These are phyloP conservation scores for Lactarius evosmus DNA, from an alignment of 768 basidiomycete species.

Conservation along the genomic window DNA sequence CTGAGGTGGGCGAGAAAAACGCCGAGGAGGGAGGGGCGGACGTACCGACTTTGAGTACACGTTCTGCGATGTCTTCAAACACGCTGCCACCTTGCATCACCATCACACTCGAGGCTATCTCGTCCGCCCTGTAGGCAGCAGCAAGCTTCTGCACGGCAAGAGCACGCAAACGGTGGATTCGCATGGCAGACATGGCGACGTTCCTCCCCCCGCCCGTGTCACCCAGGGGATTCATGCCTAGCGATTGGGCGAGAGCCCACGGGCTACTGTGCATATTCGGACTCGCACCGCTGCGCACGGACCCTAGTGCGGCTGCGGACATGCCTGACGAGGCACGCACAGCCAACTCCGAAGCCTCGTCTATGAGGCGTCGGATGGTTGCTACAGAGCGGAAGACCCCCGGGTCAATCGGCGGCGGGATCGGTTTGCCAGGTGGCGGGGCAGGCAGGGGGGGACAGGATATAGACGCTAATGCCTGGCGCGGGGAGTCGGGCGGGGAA, in stretches of 20 bases:
- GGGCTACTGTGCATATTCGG: conserved; percentile 43
- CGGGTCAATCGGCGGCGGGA: conserved; percentile 86
- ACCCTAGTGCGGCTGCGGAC: conserved; percentile 67
- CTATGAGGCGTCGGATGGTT: conserved; percentile 75
- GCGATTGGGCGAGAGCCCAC: conserved; percentile 61
- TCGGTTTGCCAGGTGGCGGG: conserved; percentile 60
- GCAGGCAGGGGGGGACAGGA: conserved; percentile 49
- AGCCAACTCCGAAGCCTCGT: conserved; percentile 85
- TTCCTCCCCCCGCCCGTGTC: conserved; percentile 59
- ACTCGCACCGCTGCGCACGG: conserved; percentile 47
- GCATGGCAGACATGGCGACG: conserved; percentile 80
- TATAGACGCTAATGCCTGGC: conserved; percentile 32
- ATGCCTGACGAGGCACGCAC: conserved; percentile 85
- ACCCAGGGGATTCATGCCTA: conserved; percentile 60
- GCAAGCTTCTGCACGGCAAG: conserved; percentile 86
- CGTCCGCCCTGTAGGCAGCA: conserved; percentile 80
- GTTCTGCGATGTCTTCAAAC: conserved; percentile 88
- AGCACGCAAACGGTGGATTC: conserved; percentile 74
- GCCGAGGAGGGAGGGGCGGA: conserved; percentile 14
- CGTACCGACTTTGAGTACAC: conserved; percentile 69
- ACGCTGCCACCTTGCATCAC: conserved; percentile 94
- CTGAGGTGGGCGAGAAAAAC: neutral
- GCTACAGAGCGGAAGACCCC: conserved; percentile 79
- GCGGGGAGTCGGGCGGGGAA: conserved; percentile 37
- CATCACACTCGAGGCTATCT: conserved; percentile 91